Conservation (phyloP, 495 filamentous ascomycete genomes). For the Aspergillus bridgeri region DNA sequence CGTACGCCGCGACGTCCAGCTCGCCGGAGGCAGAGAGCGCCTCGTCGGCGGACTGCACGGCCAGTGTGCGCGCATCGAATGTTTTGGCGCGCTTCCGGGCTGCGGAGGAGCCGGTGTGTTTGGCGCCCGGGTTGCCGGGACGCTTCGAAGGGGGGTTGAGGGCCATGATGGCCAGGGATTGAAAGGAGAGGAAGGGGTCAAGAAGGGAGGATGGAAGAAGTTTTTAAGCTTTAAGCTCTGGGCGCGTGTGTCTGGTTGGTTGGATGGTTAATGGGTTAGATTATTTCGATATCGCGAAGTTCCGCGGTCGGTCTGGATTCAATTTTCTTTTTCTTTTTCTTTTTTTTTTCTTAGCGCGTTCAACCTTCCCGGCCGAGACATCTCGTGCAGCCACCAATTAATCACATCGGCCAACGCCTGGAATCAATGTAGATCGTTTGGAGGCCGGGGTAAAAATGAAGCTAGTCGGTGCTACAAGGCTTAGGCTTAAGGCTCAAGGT, state of each 20-base stretch:
- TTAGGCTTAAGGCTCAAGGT: background rate
- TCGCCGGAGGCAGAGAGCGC: conserved; percentile 71
- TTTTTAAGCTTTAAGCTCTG: background rate
- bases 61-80: conserved; percentile 65
- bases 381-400: conserved; percentile 14
- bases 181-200: background rate
- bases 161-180: conserved; percentile 31
- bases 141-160: conserved; percentile 33
- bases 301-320: conserved; percentile 1
- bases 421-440: conserved; percentile 18
- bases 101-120: conserved; percentile 22
- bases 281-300: background rate
- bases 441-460: conserved; percentile 14
- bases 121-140: conserved; percentile 14
- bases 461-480: conserved; percentile 14
- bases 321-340: too few relatives aligned
- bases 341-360: conserved; percentile 26
- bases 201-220: background rate
- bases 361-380: conserved; percentile 17
- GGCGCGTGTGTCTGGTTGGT: too few relatives aligned
- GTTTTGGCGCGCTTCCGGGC: conserved; percentile 63
- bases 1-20: conserved; percentile 76
- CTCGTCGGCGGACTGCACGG: conserved; percentile 66
- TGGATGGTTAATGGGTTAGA: background rate
- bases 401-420: conserved; percentile 10